phyloP scores from a whole-genome alignment of 257 asterid species.

The Ballota nigra region DNA sequence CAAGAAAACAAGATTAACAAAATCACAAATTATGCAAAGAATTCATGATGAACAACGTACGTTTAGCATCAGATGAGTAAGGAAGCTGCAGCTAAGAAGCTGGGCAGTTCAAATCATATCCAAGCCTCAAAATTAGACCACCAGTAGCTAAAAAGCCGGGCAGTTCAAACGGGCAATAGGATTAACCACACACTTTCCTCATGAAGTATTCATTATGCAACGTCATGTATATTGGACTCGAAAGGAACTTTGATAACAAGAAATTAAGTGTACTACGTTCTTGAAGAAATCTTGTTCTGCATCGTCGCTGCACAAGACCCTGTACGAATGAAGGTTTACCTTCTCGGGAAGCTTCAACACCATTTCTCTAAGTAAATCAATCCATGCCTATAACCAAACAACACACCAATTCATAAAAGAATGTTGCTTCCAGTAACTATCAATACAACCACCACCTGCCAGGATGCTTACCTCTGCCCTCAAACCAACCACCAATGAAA shows the following conservation, averaged over 20 bases:
- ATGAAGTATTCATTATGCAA: too few species aligned
- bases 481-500: not conserved
- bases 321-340: too few species aligned
- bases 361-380: slow-evolving; percentile 83
- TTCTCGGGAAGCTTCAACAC: slow-evolving; percentile 70
- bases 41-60: not conserved
- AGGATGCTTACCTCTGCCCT: not conserved
- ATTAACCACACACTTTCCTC: too few species aligned
- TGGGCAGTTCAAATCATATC: too few species aligned
- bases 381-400: slow-evolving; percentile 65
- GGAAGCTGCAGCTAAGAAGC: too few species aligned
- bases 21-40: not conserved
- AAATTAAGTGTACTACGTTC: slow-evolving; percentile 75
- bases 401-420: slow-evolving; percentile 6
- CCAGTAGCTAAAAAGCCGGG: too few species aligned
- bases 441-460: not conserved
- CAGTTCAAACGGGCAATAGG: too few species aligned
- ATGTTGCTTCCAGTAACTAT: too few species aligned
- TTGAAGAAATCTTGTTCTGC: slow-evolving; percentile 87
- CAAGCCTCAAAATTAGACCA: too few species aligned
- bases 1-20: not conserved
- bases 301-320: too few species aligned
- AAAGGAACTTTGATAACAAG: slow-evolving; percentile 64
- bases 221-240: slow-evolving; percentile 40
- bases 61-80: slow-evolving; percentile 10